These are phyloP conservation scores for Pilatotrama ljubarskyi DNA, from an alignment of 768 basidiomycete species.

Conservation along the genomic window DNA sequence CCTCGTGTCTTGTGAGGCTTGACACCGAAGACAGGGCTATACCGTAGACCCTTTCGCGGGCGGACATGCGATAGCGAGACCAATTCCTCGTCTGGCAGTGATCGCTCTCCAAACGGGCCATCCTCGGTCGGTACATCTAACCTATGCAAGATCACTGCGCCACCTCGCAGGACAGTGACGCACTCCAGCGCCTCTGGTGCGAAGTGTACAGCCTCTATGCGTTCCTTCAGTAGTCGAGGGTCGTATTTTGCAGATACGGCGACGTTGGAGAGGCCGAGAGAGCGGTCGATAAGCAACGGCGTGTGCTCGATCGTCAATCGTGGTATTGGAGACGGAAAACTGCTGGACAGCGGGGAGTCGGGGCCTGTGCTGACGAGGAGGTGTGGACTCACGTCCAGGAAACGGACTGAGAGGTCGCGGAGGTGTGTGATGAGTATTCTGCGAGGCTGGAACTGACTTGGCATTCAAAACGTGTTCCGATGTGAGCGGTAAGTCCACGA, in stretches of 20 bases:
- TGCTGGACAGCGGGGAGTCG: constrained; percentile 49
- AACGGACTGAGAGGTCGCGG: constrained; percentile 61
- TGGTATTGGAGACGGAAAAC: constrained; percentile 67
- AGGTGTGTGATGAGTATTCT: constrained; percentile 67
- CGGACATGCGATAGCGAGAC: constrained; percentile 52
- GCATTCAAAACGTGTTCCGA: no score
- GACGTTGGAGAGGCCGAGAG: constrained; percentile 32
- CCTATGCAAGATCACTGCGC: constrained; percentile 57
- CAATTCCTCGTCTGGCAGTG: constrained; percentile 48
- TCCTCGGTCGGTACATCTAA: constrained; percentile 25
- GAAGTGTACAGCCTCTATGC: constrained; percentile 48
- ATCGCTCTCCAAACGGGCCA: constrained; percentile 25
- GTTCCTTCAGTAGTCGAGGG: constrained; percentile 21
- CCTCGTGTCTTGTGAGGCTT: constrained; percentile 41
- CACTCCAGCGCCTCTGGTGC: constrained; percentile 60
- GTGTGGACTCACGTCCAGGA: constrained; percentile 75
- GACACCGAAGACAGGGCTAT: constrained; percentile 64
- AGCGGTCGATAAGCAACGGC: constrained; percentile 47
- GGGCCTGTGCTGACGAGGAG: constrained; percentile 50
- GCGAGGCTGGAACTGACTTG: constrained; percentile 54
- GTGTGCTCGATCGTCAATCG: constrained; percentile 62
- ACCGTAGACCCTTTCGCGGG: constrained; percentile 41
- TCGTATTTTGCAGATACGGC: constrained; percentile 22
- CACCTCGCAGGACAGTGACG: constrained; percentile 51
- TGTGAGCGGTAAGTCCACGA: no score